Base-by-base conservation (phyloP, 257 asterid genomes). In the Eucommia ulmoides region DNA sequence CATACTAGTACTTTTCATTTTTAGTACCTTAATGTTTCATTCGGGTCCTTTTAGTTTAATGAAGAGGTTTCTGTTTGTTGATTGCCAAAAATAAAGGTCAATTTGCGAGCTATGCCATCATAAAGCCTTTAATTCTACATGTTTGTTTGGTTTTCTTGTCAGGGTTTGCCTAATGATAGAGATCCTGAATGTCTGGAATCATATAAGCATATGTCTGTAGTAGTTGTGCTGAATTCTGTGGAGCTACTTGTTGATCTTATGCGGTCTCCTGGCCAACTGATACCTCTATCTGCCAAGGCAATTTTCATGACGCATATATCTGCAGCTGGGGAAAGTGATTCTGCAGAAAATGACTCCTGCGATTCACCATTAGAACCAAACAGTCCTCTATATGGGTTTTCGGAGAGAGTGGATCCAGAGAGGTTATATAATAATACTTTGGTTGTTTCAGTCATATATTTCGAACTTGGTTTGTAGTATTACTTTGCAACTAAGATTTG, bases 291-390 rank as follows among this genome's bases (percentile, higher is more conserved):
- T 29, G 67, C 81, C 54, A 87, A 79, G 72, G 93, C 94, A 57
- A 74, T 87, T 58, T 84, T 69, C 65, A 78, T 83, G 93, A 78
- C 88, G 64, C 96, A 83, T 60, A 69, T 86, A 56, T 80, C 77
- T 67, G 94, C 82, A 66, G 92, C 96, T 8, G 99, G 87, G 62
- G 98, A 91, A 78, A 91, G 96, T 69, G 99, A 91, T 59, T 86
- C 96, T 65, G 99, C 99, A 53, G 99, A 91, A 74, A 91, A 91
- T 79, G 99, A 91, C 71, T 91, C 99, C 45, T 91, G 96, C 51
- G 99, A 91, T 81, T 91, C 99, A 23, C 99, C 99, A 15, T 61
- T 91, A 75, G 99, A 85, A 71, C 96, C 99, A 47, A 86, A 91
- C 62, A 91, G 99, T 71, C 99, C 99, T 52, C 84, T 86, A 14